phyloP scores from a whole-genome alignment of 2,329 filamentous ascomycete genomes.

The Plenodomus biglobosus region DNA sequence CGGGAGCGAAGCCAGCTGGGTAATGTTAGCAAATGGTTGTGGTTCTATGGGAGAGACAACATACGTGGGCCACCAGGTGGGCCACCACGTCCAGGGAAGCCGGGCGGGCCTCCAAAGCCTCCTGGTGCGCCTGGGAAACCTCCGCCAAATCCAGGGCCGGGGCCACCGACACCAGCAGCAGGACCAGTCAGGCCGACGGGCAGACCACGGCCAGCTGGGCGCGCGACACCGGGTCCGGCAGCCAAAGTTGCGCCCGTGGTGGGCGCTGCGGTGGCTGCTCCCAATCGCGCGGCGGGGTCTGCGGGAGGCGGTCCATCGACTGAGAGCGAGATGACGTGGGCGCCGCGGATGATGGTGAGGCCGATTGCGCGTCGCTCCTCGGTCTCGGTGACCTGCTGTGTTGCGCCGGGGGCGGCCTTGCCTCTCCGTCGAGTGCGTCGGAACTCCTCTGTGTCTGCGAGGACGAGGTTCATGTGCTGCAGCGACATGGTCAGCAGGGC shows the following conservation, averaged over 20 bases:
- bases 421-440: constrained; percentile 46
- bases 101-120: constrained; percentile 41
- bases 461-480: constrained; percentile 98
- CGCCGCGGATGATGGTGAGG: constrained; percentile 89
- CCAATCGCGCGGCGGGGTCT: constrained; percentile 86
- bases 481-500: constrained; percentile 15
- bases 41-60: too few relatives aligned
- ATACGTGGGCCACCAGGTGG: constrained; percentile 45
- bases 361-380: constrained; percentile 98
- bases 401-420: constrained; percentile 68
- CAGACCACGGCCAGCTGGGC: constrained; percentile 83
- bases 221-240: constrained; percentile 84
- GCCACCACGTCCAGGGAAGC: constrained; percentile 39
- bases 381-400: constrained; percentile 71
- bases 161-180: constrained; percentile 81
- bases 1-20: constrained; percentile 47
- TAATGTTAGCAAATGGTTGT: constrained; percentile 34
- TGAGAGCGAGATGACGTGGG: constrained; percentile 90
- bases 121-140: constrained; percentile 43
- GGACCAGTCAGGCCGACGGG: constrained; percentile 85
- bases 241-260: constrained; percentile 64
- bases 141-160: constrained; percentile 63
- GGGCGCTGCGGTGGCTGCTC: constrained; percentile 68
- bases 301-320: constrained; percentile 95
- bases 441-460: constrained; percentile 83